Evolutionary conservation across 805 yeast genomes (phyloP), one percentile per base, ranked within the genome.

Genomic region (Debaryomyces castellii): DNA sequence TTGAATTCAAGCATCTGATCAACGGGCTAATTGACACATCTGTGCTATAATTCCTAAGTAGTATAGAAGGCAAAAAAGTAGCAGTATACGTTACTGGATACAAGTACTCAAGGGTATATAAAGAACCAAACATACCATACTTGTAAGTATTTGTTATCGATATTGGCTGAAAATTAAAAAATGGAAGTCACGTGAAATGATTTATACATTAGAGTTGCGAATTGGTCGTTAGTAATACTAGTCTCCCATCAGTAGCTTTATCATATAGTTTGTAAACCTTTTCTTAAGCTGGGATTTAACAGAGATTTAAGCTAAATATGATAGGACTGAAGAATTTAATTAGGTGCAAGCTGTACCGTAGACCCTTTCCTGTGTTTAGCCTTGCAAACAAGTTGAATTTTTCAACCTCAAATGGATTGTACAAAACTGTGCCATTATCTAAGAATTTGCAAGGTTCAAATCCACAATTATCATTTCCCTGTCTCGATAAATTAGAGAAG

Each of bases 401-500:
- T 30, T 39, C 42, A 25, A 40, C 27, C 22, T 34, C 42, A 1
- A 17, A 27, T 16, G n/a, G 5, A 10, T 33, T 39, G 8, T 36
- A 20, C 24, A 36, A 42, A n/a, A 40, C 41, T 9, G 11, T 33
- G 9, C 30, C 49, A 20, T 17, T 39, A 6, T 23, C 51, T 23
- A 43, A 46, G 30, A 47, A 24, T 28, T 46, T 34, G 14, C 46
- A 41, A 47, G 62, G 61, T n/a, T 73, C 85, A 4, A 83, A 82
- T 51, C 87, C 88, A 1, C 88, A 78, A 48, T 68, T 86, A 74
- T 64, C 83, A 2, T 90, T 90, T 62, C 97, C 97, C 4, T 90
- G 97, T 63, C 71, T 90, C 28, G 97, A 90, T 64, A 82, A 77
- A 53, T 69, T 85, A 20, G 96, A 89, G 53, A 70, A 73, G 45